A percentile compares a stretch with the other conserved stretches of the same genome.
Conservation (phyloP, 148 eudicot genomes). For the Diospyros kaki region DNA sequence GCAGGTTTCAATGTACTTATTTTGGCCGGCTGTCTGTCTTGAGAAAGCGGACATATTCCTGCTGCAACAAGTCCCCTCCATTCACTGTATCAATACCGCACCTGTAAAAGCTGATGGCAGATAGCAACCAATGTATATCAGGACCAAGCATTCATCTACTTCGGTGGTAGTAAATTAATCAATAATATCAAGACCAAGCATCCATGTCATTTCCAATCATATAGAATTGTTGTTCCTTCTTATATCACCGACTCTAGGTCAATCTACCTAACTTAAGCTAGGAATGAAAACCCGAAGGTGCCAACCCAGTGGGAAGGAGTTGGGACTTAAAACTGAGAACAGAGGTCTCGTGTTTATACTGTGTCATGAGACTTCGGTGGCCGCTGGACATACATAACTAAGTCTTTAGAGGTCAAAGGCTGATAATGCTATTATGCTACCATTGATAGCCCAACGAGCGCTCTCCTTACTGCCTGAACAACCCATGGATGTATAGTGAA, state of each 20-base stretch:
- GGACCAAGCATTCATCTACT: neutral
- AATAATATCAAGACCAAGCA: neutral
- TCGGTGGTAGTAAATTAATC: too few species aligned
- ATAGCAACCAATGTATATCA: neutral
- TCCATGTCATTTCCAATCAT: neutral
- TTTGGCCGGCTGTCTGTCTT: constrained; percentile 52
- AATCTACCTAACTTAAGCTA: neutral
- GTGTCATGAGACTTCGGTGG: too few species aligned
- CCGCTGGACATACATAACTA: too few species aligned
- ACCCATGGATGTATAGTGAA: too few species aligned
- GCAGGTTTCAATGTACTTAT: constrained; percentile 5
- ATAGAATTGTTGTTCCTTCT: neutral
- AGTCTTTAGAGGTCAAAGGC: too few species aligned
- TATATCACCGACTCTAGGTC: neutral
- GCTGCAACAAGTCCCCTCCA: constrained; percentile 84
- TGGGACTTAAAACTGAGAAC: too few species aligned
- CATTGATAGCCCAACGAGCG: too few species aligned
- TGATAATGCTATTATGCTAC: too few species aligned
- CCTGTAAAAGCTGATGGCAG: constrained; percentile 65
- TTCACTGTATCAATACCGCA: constrained; percentile 79
- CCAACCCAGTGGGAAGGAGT: too few species aligned
- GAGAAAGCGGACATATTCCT: constrained; percentile 73
- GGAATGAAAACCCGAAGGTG: neutral
- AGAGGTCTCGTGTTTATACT: too few species aligned
- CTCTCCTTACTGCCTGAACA: too few species aligned